phyloP scores from a whole-genome alignment of 768 basidiomycete species.

The Auriculariales sp. region DNA sequence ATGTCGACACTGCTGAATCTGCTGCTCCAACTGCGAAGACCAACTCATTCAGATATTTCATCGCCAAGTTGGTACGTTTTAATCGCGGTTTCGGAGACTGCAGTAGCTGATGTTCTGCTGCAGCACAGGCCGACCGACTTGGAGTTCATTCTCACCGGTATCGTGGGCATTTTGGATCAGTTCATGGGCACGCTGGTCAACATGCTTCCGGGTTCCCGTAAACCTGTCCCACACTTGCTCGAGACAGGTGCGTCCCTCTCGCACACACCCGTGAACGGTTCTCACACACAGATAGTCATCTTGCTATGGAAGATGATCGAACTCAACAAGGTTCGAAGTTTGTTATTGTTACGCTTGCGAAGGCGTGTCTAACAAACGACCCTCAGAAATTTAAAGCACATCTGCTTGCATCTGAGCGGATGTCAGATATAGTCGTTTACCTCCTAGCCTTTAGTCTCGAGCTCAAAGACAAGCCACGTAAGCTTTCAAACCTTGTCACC shows the following conservation, averaged over 20 bases:
- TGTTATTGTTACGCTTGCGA: not conserved
- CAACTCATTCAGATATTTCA: constrained; percentile 85
- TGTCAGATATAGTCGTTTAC: constrained; percentile 62
- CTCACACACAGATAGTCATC: constrained; percentile 32
- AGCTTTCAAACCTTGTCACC: constrained; percentile 14
- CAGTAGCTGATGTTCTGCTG: constrained; percentile 1
- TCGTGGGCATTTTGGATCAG: constrained; percentile 38
- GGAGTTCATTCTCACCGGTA: constrained; percentile 64
- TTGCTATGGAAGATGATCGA: constrained; percentile 89
- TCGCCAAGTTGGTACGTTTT: constrained; percentile 66
- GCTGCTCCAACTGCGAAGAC: constrained; percentile 45
- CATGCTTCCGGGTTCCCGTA: constrained; percentile 73
- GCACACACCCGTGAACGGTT: not conserved
- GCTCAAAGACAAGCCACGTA: constrained; percentile 88
- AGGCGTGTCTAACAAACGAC: not conserved
- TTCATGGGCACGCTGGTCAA: constrained; percentile 62
- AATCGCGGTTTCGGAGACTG: constrained; percentile 2
- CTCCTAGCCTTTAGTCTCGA: constrained; percentile 72
- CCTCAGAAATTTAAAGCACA: constrained; percentile 83
- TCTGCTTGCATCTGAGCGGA: constrained; percentile 66
- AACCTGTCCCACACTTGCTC: constrained; percentile 64
- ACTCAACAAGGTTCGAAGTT: constrained; percentile 61
- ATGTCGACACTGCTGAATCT: constrained; percentile 24
- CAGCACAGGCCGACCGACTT: constrained; percentile 89
- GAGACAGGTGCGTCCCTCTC: constrained; percentile 52